A percentile compares a stretch with the other conserved stretches of the same genome.
Evolutionary conservation across 2,329 filamentous ascomycete species (phyloP).

Genomic region (Didymella glomerata): DNA sequence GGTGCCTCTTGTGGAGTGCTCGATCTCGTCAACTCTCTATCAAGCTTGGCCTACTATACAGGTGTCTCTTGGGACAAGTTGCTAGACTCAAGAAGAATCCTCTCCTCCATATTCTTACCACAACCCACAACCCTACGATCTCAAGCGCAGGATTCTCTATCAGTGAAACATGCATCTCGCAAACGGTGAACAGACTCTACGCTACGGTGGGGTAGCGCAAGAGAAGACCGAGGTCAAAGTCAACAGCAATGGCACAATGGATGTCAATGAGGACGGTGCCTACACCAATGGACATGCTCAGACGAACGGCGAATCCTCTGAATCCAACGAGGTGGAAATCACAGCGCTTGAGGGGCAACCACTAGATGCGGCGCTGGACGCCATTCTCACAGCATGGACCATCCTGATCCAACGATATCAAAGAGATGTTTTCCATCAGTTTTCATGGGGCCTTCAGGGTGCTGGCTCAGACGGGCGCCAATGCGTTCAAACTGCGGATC

Average conservation of each 20-base stretch:
- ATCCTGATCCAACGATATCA: slow-evolving; percentile 45
- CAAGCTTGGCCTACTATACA: slow-evolving; percentile 37
- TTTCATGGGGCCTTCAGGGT: slow-evolving; percentile 39
- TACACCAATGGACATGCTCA: slow-evolving; percentile 7
- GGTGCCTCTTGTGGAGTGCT: slow-evolving; percentile 24
- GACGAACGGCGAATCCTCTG: slow-evolving; percentile 11
- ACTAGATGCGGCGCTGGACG: slow-evolving; percentile 29
- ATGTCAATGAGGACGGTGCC: slow-evolving; percentile 17
- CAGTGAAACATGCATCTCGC: slow-evolving; percentile 32
- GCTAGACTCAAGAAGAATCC: slow-evolving; percentile 18
- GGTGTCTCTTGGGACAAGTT: slow-evolving; percentile 28
- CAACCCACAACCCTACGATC: background rate
- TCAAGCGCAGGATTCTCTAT: background rate
- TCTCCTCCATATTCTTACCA: slow-evolving; percentile 13
- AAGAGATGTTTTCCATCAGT: slow-evolving; percentile 42
- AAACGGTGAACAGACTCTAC: slow-evolving; percentile 28
- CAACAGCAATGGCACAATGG: slow-evolving; percentile 21
- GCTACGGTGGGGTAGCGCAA: slow-evolving; percentile 26
- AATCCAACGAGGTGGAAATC: slow-evolving; percentile 31
- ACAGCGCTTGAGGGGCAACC: slow-evolving; percentile 19
- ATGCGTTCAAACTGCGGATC: slow-evolving; percentile 27
- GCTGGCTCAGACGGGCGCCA: slow-evolving; percentile 23
- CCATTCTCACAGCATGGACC: slow-evolving; percentile 43
- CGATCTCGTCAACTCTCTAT: slow-evolving; percentile 19
- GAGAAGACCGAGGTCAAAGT: slow-evolving; percentile 28